Base-by-base conservation (phyloP, 2,329 filamentous ascomycete species). In the Diaporthe humulicola region DNA sequence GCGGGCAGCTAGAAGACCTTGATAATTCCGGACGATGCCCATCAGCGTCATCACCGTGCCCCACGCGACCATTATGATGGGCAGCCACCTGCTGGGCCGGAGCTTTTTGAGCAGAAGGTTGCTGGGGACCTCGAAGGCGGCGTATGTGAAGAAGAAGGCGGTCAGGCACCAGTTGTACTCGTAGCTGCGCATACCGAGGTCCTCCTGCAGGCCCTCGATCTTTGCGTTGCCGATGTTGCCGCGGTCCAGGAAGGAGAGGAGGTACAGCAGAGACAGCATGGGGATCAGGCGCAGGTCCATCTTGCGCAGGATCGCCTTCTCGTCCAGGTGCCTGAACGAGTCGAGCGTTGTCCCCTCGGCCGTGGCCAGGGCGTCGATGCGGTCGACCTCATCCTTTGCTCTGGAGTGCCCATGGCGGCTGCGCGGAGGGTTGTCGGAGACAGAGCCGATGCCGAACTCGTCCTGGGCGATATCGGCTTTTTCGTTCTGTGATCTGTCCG, bases 121-220 rank as follows among this genome's bases (percentile, higher is more conserved):
- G 73, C 92, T 95, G n/a, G 94, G 86, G 0, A 93, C 90, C 80
- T 96, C 94, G 77, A 95, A 95, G 28, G 93, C 86, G 2, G 93
- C 88, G 80, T 97, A 97, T 2, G 93, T 93, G 77, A 96, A 90
- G 86, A 96, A 97, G 86, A 97, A 97, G 76, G 95, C 90, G 6
- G 87, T 88, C 8, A 93, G 86, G 66, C 91, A 89, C 79, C 90
- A 87, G 82, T 95, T 96, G 83, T 95, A 97, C 80, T 95, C 88
- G 73, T 90, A 87, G 6, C 88, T 82, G 0, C 88, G 89, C 86
- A 96, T 90, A 19, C 87, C 76, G 22, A 90, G 80, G 71, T 88
- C 86, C 74, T 90, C 84, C 57, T 87, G 84, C 0, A 90, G 83
- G 1, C 87, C 88, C 78, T 89, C 88, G 70, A 94, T 92, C 81